Percentiles rank a stretch among this genome's conserved stretches.
These are phyloP conservation scores for Pseudogymnoascus sp. DNA, from an alignment of 2,329 filamentous ascomycete species.

Conservation along the genomic window DNA sequence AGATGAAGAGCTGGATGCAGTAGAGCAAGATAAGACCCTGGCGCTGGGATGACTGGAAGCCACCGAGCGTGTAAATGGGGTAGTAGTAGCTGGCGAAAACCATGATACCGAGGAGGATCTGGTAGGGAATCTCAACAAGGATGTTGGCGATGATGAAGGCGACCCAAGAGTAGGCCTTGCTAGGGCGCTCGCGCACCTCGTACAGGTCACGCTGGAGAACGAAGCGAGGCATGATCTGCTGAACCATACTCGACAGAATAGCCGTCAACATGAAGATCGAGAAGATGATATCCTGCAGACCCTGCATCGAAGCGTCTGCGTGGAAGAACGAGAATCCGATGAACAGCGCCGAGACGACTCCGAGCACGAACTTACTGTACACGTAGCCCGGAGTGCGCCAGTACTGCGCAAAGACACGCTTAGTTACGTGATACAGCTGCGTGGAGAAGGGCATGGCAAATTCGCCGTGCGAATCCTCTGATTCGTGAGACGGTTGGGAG, in stretches of 20 bases:
- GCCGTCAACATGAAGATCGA: conserved; percentile 63
- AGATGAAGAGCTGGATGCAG: conserved; percentile 67
- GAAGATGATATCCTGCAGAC: conserved; percentile 65
- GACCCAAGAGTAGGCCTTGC: conserved; percentile 31
- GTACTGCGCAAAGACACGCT: conserved; percentile 68
- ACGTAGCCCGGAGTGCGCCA: conserved; percentile 72
- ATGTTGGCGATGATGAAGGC: conserved; percentile 40
- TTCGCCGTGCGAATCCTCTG: conserved; percentile 51
- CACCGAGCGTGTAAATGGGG: conserved; percentile 60
- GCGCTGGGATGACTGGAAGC: conserved; percentile 22
- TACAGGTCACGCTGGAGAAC: conserved; percentile 62
- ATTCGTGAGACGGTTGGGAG: conserved; percentile 37
- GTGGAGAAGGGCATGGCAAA: conserved; percentile 67
- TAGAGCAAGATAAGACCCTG: conserved; percentile 66
- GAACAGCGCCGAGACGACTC: conserved; percentile 46
- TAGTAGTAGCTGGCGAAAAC: conserved; percentile 83
- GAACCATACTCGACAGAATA: conserved; percentile 58
- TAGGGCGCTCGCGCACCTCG: conserved; percentile 39
- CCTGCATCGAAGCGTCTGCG: conserved; percentile 51
- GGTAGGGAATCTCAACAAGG: conserved; percentile 78
- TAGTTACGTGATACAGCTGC: conserved; percentile 59
- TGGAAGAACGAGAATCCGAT: conserved; percentile 63
- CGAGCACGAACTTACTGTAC: conserved; percentile 59
- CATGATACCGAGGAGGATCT: conserved; percentile 64
- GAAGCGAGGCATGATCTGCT: conserved; percentile 65